Percentiles rank a stretch among this genome's conserved stretches.
Conservation (phyloP, 352 stramenopile genomes). For the Phytophthora pisi region DNA sequence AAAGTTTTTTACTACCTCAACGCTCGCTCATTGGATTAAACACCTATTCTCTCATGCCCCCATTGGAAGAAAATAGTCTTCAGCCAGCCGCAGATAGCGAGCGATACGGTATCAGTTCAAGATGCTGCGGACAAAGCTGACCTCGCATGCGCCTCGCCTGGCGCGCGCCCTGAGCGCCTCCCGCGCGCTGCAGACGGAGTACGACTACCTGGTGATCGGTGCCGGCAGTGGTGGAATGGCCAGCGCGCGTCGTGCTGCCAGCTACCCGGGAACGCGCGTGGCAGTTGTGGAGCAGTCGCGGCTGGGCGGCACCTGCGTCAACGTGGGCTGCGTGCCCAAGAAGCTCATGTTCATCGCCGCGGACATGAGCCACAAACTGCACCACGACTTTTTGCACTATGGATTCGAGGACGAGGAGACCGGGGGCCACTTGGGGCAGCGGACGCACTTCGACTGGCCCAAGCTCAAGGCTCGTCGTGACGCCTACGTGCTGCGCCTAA, state of each 20-base stretch:
- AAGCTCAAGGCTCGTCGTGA: conserved; percentile 94
- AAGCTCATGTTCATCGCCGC: conserved; percentile 96
- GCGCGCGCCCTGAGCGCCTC: conserved; percentile 20
- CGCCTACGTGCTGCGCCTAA: conserved; percentile 95
- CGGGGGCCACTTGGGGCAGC: conserved; percentile 44
- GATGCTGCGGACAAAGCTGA: conserved; percentile 25
- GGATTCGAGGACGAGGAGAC: conserved; percentile 55
- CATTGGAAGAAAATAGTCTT: conserved; percentile 22
- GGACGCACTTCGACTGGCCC: conserved; percentile 87
- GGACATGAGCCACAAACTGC: conserved; percentile 61
- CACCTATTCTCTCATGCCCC: neutral
- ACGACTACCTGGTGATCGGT: conserved; percentile 93
- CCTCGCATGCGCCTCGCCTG: conserved; percentile 15
- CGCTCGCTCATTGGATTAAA: conserved; percentile 24
- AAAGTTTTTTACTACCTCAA: conserved; percentile 7
- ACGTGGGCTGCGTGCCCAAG: conserved; percentile 99
- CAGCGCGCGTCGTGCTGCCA: conserved; percentile 90
- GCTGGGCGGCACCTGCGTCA: conserved; percentile 98
- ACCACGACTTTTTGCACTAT: conserved; percentile 62
- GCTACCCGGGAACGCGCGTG: conserved; percentile 90
- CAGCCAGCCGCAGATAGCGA: neutral
- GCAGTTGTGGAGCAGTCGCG: conserved; percentile 93
- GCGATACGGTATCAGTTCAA: conserved; percentile 8
- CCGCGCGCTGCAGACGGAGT: conserved; percentile 28
- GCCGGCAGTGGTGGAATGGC: conserved; percentile 93